These are phyloP conservation scores for Vicia faba DNA, from an alignment of 306 rosid genomes.

Conservation along the genomic window DNA sequence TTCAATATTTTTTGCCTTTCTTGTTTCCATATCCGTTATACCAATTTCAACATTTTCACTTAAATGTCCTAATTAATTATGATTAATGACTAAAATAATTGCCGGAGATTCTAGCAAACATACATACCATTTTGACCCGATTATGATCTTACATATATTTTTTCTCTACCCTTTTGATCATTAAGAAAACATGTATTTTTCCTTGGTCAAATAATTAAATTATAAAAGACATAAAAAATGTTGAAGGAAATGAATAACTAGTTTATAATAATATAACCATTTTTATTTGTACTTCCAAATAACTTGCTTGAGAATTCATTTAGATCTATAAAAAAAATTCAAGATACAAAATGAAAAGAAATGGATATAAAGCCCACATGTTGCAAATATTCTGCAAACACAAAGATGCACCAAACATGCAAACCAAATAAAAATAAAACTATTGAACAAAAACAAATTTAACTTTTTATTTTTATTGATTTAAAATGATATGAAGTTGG, in stretches of 20 bases:
- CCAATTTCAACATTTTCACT: not conserved
- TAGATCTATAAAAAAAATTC: not conserved
- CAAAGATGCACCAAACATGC: slow-evolving; percentile 23
- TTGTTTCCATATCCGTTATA: not conserved
- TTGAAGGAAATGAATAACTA: not conserved
- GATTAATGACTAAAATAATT: not conserved
- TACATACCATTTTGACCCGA: not conserved
- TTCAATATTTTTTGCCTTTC: too few species aligned
- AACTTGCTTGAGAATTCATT: not conserved
- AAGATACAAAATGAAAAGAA: slow-evolving; percentile 2
- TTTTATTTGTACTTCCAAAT: not conserved
- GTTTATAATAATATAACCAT: not conserved
- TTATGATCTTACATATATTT: not conserved
- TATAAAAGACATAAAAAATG: not conserved
- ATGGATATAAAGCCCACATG: not conserved
- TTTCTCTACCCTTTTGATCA: not conserved
- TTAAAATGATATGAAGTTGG: not conserved
- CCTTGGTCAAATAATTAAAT: slow-evolving; percentile 9
- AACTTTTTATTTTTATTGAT: not conserved
- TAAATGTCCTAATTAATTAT: slow-evolving; percentile 15
- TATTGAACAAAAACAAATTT: not conserved
- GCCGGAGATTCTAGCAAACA: slow-evolving; percentile 10
- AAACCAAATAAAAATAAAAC: not conserved
- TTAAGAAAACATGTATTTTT: not conserved
- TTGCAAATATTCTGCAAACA: slow-evolving; percentile 10